Base-by-base conservation (phyloP, 352 stramenopile genomes). In the Paralagenidium karlingii region DNA sequence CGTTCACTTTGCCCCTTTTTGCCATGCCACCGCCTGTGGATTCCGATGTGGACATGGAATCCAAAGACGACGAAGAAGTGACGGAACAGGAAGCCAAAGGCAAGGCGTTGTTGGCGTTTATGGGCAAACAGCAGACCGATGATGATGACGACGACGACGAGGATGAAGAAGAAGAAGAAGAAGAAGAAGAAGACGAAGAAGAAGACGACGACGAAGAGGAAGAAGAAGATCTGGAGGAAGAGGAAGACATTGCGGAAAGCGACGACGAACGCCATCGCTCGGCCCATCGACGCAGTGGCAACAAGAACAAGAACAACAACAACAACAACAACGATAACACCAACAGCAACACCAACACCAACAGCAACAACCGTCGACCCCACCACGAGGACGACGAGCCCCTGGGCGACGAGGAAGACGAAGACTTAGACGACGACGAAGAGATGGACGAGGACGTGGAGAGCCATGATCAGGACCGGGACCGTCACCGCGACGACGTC, bases 101-200 rank as follows among this genome's bases (percentile, higher is more conserved):
- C 63, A 87, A 83, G 53, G 68, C 74, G 49, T 51, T 87, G 41
- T 53, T 87, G 20, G 69, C 84, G 45, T 87, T 75, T 55, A 82
- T 81, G 51, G 74, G 54, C 48, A 79, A 81, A 34, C 65, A 77
- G 32, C 61, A 68, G 38, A 78, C 69, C 6, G 61, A 47, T 1
- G 77, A 63, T 0, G 70, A 84, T 37, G 65, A 81, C 27, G 70
- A 76, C 13, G 56, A 77, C 5, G 54, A 66, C 3, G 61, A 68
- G 2, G 60, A 65, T 1, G 56, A 65, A 0, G 53, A 63, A 2
- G 58, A 63, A 0, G 61, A 67, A 3, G 62, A 58, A 0, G 60
- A 61, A 2, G 55, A 70, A n/a, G 43, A 48, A 15, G 63, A 75
- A 2, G 60, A 63, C 1, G 59, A 67, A 1, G 51, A 63, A 6